Base-by-base conservation (phyloP, 169 alveolate genomes). In the Eimeria sp. region DNA sequence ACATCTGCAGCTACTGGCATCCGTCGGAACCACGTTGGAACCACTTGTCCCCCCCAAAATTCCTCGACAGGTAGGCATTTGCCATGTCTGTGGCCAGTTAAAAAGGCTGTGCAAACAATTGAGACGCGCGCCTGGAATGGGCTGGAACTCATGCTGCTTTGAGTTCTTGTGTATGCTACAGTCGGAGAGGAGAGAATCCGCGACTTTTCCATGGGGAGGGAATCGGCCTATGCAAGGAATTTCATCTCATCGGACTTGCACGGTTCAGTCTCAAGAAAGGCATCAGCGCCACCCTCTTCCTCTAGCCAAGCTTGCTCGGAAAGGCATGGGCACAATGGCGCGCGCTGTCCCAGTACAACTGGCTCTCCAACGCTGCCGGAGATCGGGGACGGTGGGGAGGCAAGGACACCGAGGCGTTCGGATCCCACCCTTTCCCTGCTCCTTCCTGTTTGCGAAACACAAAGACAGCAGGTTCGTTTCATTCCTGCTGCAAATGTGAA, bases 11-110 rank as follows among this genome's bases (percentile, higher is more conserved):
- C 74, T 0, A 16, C 77, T 58, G 40, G 23, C 68, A 78, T n/a
- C 56, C n/a, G 37, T 40, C 82, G 56, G 82, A 40, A 40, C 14
- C 82, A 40, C 54, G 10, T 3, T 40, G 58, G 11, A 72, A 56
- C 30, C 54, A 72, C n/a, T 40, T 11, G 56, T 3, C 37, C 43
- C 33, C n/a, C 88, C 27, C 64, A 25, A 46, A 46, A 46, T 9
- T 52, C 30, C 23, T 49, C 88, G 46, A 78, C 66, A 78, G 88
- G 88, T 78, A 46, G 27, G 88, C 14, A 49, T 72, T 72, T 68
- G 78, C 46, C 30, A 33, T 68, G 49, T 27, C 14, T 72, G 82
- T 72, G 33, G 58, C 2, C 56, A 30, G 46, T 11, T n/a, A 20
- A 33, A 18, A 9, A 72, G 82, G 18, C 58, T 1, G 56, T 40